Conservation (phyloP, 257 asterid genomes). For the Solanum ossicruentum region DNA sequence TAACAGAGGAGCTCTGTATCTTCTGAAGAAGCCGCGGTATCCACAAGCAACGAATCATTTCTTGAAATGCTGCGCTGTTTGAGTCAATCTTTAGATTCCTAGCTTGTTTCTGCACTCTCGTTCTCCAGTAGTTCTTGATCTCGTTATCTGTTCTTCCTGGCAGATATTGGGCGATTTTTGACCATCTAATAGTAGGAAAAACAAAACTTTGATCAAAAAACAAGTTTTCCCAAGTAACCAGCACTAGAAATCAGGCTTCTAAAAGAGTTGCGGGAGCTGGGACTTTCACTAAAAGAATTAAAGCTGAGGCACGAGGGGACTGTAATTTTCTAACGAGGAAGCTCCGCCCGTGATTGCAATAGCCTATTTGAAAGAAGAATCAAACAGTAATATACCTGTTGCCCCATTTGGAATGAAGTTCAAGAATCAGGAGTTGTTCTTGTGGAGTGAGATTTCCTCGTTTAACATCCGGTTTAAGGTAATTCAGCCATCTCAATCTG, state of each 20-base stretch:
- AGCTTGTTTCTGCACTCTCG: constrained; percentile 28
- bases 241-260: neutral
- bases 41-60: constrained; percentile 18
- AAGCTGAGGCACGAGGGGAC: neutral
- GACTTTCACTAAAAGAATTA: neutral
- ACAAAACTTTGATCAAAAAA: neutral
- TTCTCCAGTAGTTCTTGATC: constrained; percentile 29
- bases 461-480: constrained; percentile 28
- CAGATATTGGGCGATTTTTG: constrained; percentile 23
- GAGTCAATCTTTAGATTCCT: constrained; percentile 21
- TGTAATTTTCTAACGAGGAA: neutral
- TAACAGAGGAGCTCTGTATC: neutral
- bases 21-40: constrained; percentile 23
- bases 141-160: constrained; percentile 34
- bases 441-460: constrained; percentile 24
- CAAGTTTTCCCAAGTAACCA: neutral
- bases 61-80: constrained; percentile 15
- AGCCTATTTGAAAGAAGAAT: neutral
- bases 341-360: neutral
- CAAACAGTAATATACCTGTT: constrained; percentile 14
- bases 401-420: constrained; percentile 28
- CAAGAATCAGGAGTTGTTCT: constrained; percentile 25
- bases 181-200: constrained; percentile 11
- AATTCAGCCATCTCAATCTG: constrained; percentile 33
- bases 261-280: neutral